phyloP scores from a whole-genome alignment of 2,329 filamentous ascomycete genomes.

The Cytospora leucostoma region DNA sequence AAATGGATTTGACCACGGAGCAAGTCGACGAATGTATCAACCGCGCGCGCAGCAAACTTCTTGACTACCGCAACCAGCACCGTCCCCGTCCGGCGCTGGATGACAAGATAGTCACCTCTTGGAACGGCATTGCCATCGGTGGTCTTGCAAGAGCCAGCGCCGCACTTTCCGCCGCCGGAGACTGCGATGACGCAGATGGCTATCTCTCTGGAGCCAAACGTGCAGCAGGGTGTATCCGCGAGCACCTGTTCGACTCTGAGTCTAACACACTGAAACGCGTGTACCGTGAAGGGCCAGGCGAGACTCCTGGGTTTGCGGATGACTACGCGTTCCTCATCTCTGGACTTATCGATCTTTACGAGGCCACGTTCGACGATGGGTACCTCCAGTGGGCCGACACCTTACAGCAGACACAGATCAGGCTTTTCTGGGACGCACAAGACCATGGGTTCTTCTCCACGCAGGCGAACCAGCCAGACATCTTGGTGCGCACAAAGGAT shows the following conservation, averaged over 20 bases:
- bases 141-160: slow-evolving; percentile 69
- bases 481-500: slow-evolving; percentile 81
- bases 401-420: slow-evolving; percentile 72
- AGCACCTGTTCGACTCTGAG: slow-evolving; percentile 67
- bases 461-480: slow-evolving; percentile 58
- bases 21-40: slow-evolving; percentile 67
- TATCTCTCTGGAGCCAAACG: slow-evolving; percentile 66
- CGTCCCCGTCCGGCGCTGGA: slow-evolving; percentile 75
- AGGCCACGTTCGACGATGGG: slow-evolving; percentile 71
- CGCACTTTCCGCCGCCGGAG: slow-evolving; percentile 56
- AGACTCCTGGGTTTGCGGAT: slow-evolving; percentile 75
- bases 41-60: slow-evolving; percentile 65
- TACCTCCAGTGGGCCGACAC: slow-evolving; percentile 76
- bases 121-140: slow-evolving; percentile 83
- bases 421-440: slow-evolving; percentile 68
- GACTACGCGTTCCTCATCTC: slow-evolving; percentile 84
- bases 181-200: slow-evolving; percentile 55
- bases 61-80: slow-evolving; percentile 67
- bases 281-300: slow-evolving; percentile 65
- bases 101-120: slow-evolving; percentile 80
- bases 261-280: slow-evolving; percentile 68
- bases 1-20: slow-evolving; percentile 68
- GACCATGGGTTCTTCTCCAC: slow-evolving; percentile 69
- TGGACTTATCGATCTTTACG: slow-evolving; percentile 77
- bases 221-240: slow-evolving; percentile 69